A percentile compares a stretch with the other conserved stretches of the same genome.
Evolutionary conservation across 2,329 filamentous ascomycete species (phyloP).

Genomic region (Magnaporthiopsis incrustans): DNA sequence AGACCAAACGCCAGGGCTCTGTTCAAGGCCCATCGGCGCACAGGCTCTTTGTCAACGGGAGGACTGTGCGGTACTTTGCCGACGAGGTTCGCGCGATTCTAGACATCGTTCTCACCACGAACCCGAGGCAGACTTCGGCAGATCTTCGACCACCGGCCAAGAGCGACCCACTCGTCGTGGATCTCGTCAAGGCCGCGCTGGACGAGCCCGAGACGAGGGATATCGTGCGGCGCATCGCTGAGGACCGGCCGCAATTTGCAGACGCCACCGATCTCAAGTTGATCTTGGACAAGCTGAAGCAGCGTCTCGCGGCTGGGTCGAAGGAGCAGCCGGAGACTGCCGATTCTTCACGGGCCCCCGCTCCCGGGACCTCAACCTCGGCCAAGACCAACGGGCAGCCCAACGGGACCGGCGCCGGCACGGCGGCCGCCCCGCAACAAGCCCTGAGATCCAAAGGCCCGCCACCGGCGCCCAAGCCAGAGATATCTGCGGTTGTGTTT

Average conservation of each 20-base stretch:
- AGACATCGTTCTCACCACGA: conserved; percentile 50
- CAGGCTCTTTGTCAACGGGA: conserved; percentile 44
- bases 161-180: conserved; percentile 48
- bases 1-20: conserved; percentile 44
- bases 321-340: background rate
- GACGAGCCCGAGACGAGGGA: conserved; percentile 41
- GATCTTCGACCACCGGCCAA: conserved; percentile 45
- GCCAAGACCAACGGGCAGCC: conserved; percentile 21
- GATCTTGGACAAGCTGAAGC: conserved; percentile 39
- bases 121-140: conserved; percentile 45
- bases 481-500: conserved; percentile 59
- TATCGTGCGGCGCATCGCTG: conserved; percentile 46
- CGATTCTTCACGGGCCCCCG: background rate
- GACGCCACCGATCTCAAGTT: conserved; percentile 48
- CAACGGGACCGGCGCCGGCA: conserved; percentile 19
- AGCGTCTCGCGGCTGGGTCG: conserved; percentile 23
- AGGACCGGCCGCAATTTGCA: conserved; percentile 39
- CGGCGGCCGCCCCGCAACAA: conserved; percentile 32
- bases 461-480: conserved; percentile 44
- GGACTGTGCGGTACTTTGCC: conserved; percentile 52
- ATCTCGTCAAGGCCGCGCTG: conserved; percentile 48
- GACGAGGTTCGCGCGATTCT: conserved; percentile 50
- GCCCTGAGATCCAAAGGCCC: conserved; percentile 54
- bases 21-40: conserved; percentile 47
- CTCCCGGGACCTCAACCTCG: background rate